Conservation (phyloP, 83 land plant species). For the Isoetes engelmannii region DNA sequence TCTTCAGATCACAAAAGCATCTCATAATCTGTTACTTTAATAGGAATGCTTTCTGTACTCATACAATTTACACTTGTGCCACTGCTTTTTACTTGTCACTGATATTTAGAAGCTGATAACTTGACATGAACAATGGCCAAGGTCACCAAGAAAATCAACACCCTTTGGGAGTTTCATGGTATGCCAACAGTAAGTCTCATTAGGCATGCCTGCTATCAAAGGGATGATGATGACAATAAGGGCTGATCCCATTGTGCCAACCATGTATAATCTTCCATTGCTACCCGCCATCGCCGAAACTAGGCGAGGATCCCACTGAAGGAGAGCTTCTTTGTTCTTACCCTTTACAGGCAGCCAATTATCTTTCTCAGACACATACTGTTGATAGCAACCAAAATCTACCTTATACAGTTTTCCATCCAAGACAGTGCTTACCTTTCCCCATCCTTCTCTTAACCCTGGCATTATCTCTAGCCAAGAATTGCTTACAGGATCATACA, state of each 20-base stretch:
- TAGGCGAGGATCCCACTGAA: slow-evolving; percentile 28
- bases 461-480: slow-evolving; percentile 27
- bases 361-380: slow-evolving; percentile 25
- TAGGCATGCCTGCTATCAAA: slow-evolving; percentile 15
- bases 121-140: slow-evolving; percentile 31
- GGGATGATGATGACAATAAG: slow-evolving; percentile 27
- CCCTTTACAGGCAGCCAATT: slow-evolving; percentile 24
- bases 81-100: not conserved
- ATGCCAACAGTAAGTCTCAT: slow-evolving; percentile 23
- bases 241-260: slow-evolving; percentile 33
- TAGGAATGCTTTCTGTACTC: too few species aligned
- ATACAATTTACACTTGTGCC: not conserved
- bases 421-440: slow-evolving; percentile 34
- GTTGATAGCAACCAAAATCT: slow-evolving; percentile 31
- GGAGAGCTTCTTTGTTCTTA: slow-evolving; percentile 13
- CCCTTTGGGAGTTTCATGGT: slow-evolving; percentile 32
- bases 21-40: too few species aligned
- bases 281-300: slow-evolving; percentile 31
- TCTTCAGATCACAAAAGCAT: too few species aligned
- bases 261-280: slow-evolving; percentile 29
- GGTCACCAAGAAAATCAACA: slow-evolving; percentile 26
- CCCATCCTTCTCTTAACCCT: slow-evolving; percentile 29
- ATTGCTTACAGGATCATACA: slow-evolving; percentile 29
- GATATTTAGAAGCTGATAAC: slow-evolving; percentile 20
- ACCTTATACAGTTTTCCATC: slow-evolving; percentile 29